Evolutionary conservation across 2,329 filamentous ascomycete genomes (phyloP).

Genomic region (Colletotrichum salicis): DNA sequence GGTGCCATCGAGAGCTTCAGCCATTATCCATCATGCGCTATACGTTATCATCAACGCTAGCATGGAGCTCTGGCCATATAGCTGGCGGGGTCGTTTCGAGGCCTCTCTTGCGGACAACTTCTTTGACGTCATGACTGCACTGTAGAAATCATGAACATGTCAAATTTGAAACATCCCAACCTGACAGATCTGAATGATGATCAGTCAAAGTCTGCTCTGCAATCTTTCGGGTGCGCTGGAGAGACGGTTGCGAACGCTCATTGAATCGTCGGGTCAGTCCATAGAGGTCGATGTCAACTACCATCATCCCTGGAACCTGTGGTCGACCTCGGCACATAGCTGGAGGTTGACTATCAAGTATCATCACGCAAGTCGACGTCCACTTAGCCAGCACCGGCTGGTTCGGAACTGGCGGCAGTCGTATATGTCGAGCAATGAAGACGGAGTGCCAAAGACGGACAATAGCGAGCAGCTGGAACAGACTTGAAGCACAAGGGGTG

Average conservation of each 20-base stretch:
- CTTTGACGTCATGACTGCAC: neutral
- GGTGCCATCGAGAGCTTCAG: slow-evolving; percentile 10
- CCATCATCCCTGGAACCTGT: neutral
- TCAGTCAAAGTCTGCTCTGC: neutral
- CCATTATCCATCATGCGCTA: neutral
- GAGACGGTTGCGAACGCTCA: neutral
- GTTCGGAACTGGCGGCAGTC: neutral
- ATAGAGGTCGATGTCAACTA: neutral
- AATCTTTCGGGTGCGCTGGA: neutral
- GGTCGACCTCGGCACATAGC: neutral
- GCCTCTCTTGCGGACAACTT: neutral
- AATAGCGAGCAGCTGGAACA: slow-evolving; percentile 23
- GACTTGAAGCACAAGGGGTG: slow-evolving; percentile 21
- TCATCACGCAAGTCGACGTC: neutral
- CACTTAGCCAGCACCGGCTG: neutral
- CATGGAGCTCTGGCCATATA: slow-evolving; percentile 25
- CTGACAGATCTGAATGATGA: neutral
- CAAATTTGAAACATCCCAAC: neutral
- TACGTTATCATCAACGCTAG: neutral
- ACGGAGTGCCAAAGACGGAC: neutral
- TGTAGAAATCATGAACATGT: neutral
- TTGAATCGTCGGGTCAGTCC: neutral
- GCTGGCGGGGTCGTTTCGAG: slow-evolving; percentile 1
- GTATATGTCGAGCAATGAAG: neutral
- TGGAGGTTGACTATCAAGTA: neutral